Evolutionary conservation across 1,284 basidiomycete species (phyloP).

Genomic region (Pascua sp.): DNA sequence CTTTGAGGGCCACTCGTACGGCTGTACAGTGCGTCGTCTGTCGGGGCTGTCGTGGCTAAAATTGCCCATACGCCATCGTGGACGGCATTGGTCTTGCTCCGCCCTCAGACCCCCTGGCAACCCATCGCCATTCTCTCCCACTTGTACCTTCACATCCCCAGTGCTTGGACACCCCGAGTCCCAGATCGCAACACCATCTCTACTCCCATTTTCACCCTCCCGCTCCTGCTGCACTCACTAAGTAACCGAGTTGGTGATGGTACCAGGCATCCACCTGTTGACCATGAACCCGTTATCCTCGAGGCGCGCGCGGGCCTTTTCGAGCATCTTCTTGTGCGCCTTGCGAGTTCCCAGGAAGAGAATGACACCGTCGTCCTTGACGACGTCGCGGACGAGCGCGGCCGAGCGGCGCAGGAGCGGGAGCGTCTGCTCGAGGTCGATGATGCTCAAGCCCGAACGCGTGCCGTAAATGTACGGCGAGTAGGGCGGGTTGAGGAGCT

Average conservation of each 20-base stretch:
- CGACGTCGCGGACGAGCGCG: slow-evolving; percentile 76
- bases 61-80: too few species aligned
- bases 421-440: slow-evolving; percentile 91
- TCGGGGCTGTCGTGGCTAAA: too few species aligned
- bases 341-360: slow-evolving; percentile 86
- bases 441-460: slow-evolving; percentile 84
- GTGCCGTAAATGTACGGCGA: slow-evolving; percentile 92
- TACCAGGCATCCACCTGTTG: slow-evolving; percentile 89
- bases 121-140: too few species aligned
- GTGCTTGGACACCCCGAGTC: too few species aligned
- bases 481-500: slow-evolving; percentile 80
- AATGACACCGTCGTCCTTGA: slow-evolving; percentile 76
- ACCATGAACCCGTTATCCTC: slow-evolving; percentile 74
- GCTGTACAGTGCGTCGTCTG: too few species aligned
- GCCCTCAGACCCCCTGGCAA: too few species aligned
- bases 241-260: slow-evolving; percentile 82
- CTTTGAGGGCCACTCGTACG: too few species aligned
- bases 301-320: slow-evolving; percentile 74
- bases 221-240: slow-evolving; percentile 49
- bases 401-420: slow-evolving; percentile 87
- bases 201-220: background rate
- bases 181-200: too few species aligned
- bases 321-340: slow-evolving; percentile 70
- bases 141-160: too few species aligned
- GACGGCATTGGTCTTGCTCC: too few species aligned